Evolutionary conservation across 2,329 filamentous ascomycete genomes (phyloP).

Genomic region (Albophoma yamanashiensis): DNA sequence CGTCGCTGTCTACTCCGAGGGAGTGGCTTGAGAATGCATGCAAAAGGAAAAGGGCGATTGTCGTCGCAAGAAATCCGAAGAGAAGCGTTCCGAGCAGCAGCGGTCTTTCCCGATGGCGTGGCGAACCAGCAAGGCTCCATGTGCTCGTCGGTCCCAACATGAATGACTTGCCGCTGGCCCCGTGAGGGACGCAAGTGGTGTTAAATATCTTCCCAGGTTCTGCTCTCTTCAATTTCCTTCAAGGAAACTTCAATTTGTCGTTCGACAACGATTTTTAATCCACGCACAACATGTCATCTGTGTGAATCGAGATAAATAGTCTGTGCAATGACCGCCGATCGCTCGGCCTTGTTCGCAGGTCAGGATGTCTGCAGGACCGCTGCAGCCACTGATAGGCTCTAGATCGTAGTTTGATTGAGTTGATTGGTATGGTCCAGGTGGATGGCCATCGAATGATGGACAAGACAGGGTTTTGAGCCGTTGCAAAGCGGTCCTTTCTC

Average conservation of each 20-base stretch:
- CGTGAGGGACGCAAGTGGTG: no score
- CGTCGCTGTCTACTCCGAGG: background rate
- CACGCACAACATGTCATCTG: background rate
- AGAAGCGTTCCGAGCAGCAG: background rate
- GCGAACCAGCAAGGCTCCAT: background rate
- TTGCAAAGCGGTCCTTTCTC: background rate
- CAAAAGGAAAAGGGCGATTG: background rate
- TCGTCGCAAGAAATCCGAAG: background rate
- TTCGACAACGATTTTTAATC: background rate
- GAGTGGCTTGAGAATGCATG: background rate
- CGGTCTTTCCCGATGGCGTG: background rate
- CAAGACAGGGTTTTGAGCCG: background rate
- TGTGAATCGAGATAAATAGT: no score
- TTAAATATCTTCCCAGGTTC: no score
- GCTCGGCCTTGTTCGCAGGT: background rate
- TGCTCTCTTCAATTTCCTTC: background rate
- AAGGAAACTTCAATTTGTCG: no score
- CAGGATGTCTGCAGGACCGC: background rate
- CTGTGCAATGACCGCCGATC: background rate
- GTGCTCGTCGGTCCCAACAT: background rate
- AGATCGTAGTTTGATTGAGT: background rate
- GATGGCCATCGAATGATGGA: background rate
- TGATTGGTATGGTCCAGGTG: background rate
- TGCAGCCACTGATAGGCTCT: background rate
- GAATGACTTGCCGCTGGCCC: background rate